Evolutionary conservation across 2,329 filamentous ascomycete species (phyloP).

Genomic region (Aschersonia sp.): DNA sequence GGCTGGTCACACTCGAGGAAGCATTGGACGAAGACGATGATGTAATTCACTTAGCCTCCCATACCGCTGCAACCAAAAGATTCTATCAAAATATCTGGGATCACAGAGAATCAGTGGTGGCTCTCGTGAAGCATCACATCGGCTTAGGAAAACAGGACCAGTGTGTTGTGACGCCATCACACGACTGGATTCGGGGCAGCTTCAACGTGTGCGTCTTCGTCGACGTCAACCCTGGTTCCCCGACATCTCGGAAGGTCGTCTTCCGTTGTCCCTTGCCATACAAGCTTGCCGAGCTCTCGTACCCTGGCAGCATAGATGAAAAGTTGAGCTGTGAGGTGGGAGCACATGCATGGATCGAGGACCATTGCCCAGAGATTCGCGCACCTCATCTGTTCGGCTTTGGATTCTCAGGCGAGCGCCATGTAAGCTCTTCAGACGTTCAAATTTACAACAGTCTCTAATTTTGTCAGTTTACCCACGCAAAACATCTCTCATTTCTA

Average conservation of each 20-base stretch:
- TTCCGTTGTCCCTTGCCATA: slow-evolving; percentile 8
- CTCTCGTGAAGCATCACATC: slow-evolving; percentile 6
- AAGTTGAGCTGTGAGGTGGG: slow-evolving; percentile 18
- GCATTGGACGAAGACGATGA: neutral
- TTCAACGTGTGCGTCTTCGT: slow-evolving; percentile 9
- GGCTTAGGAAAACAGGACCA: slow-evolving; percentile 1
- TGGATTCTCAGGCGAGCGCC: slow-evolving; percentile 6
- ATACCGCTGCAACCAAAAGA: neutral
- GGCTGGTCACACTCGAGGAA: neutral
- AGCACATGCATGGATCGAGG: slow-evolving; percentile 17
- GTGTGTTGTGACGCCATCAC: slow-evolving; percentile 4
- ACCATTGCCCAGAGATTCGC: slow-evolving; percentile 13
- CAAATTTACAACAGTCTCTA: slow-evolving; percentile 1
- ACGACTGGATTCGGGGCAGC: slow-evolving; percentile 7
- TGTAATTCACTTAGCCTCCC: neutral
- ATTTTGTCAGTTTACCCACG: slow-evolving; percentile 7
- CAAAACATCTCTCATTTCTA: slow-evolving; percentile 3
- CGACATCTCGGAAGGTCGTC: neutral
- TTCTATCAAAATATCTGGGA: slow-evolving; percentile 4
- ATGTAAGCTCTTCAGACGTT: slow-evolving; percentile 3
- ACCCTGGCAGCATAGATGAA: slow-evolving; percentile 15
- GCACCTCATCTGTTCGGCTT: slow-evolving; percentile 11
- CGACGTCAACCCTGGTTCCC: slow-evolving; percentile 1
- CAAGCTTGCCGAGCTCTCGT: slow-evolving; percentile 6
- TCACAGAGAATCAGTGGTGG: slow-evolving; percentile 5